Evolutionary conservation across 1,139 yeast genomes (phyloP), one percentile per base, ranked within the genome.

Genomic region (Diutina pseudorugosa): DNA sequence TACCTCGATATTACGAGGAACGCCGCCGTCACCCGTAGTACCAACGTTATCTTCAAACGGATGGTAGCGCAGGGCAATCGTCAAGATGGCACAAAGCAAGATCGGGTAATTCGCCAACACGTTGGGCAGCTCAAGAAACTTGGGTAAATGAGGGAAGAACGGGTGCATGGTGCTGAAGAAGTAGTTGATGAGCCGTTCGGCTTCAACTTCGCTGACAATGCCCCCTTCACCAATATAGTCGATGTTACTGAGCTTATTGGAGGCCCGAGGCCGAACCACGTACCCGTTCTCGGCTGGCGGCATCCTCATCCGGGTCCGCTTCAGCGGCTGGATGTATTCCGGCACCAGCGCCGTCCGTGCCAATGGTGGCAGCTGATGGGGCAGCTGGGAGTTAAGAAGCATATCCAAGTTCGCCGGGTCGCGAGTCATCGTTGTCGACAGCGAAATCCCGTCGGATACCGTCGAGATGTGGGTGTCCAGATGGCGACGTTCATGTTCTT

Each of bases 101-200:
- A 90, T 81, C 0, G 96, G 96, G 66, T 86, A 86, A 5, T 84
- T 84, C 0, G 90, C 82, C 47, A 91, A 68, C 7, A 77, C 79
- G 51, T 79, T 78, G 0, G 88, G 79, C 52, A 80, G 74, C 54
- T 84, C 93, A 49, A 90, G 65, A 57, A 83, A 87, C 41, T 75
- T 71, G 1, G 96, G 96, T 41, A 91, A 77, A 61, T 83, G 87
- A 0, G 97, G 97, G 66, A 85, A 90, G 64, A 82, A 91, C 1
- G 96, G 96, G 63, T 88, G 95, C 82, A 91, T 77, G 3, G 89
- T 80, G 9, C 80, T 67, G 64, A 88, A 88, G 64, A 87, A 91
- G 52, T 83, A 70, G 50, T 77, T 71, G 33, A 89, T 79, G 41
- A 88, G 68, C 52, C 70, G 66, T 53, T 75, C 76, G 0, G 95